A percentile compares a stretch with the other conserved stretches of the same genome.
These are phyloP conservation scores for Fusarium fujikuroi DNA, from an alignment of 2,329 filamentous ascomycete species.

Conservation along the genomic window DNA sequence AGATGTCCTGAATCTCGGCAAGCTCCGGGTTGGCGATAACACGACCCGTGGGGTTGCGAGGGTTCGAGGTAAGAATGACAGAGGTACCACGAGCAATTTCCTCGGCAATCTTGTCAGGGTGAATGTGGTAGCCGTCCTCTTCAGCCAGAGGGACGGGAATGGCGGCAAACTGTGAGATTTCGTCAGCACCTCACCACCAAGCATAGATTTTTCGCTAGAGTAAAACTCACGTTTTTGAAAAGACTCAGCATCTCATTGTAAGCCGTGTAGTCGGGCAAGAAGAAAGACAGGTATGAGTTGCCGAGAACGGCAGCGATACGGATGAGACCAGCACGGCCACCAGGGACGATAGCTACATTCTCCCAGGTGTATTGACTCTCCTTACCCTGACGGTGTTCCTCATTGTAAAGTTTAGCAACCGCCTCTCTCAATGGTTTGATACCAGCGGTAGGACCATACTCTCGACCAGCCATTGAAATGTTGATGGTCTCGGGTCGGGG, in stretches of 20 bases:
- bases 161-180: constrained; percentile 69
- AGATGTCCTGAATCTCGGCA: constrained; percentile 91
- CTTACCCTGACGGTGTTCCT: constrained; percentile 88
- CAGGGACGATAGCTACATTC: constrained; percentile 96
- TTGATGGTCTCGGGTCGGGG: constrained; percentile 81
- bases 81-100: constrained; percentile 87
- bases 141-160: constrained; percentile 87
- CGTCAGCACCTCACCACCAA: neutral
- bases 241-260: constrained; percentile 98
- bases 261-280: constrained; percentile 94
- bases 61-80: constrained; percentile 94
- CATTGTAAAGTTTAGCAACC: constrained; percentile 92
- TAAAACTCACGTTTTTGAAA: constrained; percentile 76
- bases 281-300: constrained; percentile 92
- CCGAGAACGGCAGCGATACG: constrained; percentile 94
- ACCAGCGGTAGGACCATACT: constrained; percentile 93
- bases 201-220: neutral
- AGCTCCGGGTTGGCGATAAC: constrained; percentile 88
- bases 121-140: constrained; percentile 91
- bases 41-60: constrained; percentile 91
- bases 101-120: constrained; percentile 91
- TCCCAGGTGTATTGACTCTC: constrained; percentile 94
- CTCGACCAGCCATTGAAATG: constrained; percentile 79
- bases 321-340: constrained; percentile 91
- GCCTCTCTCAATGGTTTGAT: constrained; percentile 91